phyloP scores from a whole-genome alignment of 2,329 filamentous ascomycete species.

The Fusarium sp. region DNA sequence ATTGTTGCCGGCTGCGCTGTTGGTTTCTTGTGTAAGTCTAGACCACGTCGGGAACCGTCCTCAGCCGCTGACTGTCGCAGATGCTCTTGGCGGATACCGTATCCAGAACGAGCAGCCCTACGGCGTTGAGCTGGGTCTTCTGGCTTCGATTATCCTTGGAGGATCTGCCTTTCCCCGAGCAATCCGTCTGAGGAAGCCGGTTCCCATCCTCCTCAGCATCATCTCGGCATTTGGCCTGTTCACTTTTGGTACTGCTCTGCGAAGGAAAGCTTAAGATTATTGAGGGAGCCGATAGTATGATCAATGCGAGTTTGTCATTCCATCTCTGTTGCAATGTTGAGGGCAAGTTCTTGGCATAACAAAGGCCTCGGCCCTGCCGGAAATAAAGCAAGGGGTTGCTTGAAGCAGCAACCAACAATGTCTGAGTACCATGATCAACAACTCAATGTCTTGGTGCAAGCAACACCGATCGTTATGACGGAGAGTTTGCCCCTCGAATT shows the following conservation, averaged over 20 bases:
- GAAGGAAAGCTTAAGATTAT: slow-evolving; percentile 49
- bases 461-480: too few relatives aligned
- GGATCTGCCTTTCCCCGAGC: slow-evolving; percentile 89
- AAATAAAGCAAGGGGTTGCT: not conserved
- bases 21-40: slow-evolving; percentile 71
- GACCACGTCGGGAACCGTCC: not conserved
- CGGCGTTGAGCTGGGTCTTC: slow-evolving; percentile 87
- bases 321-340: not conserved
- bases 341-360: not conserved
- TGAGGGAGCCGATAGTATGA: not conserved
- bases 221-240: slow-evolving; percentile 83
- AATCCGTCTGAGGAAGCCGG: slow-evolving; percentile 84
- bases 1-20: slow-evolving; percentile 87
- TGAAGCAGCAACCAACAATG: not conserved
- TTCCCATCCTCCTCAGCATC: slow-evolving; percentile 83
- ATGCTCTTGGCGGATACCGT: slow-evolving; percentile 85
- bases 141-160: slow-evolving; percentile 87
- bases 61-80: slow-evolving; percentile 49
- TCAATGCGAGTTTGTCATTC: not conserved
- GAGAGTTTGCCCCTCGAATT: not conserved
- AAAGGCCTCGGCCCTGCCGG: not conserved
- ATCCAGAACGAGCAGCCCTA: slow-evolving; percentile 81
- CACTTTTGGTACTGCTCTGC: slow-evolving; percentile 81
- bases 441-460: not conserved
- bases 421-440: not conserved